These are phyloP conservation scores for Peterozyma toletana DNA, from an alignment of 805 yeast species.

Conservation along the genomic window DNA sequence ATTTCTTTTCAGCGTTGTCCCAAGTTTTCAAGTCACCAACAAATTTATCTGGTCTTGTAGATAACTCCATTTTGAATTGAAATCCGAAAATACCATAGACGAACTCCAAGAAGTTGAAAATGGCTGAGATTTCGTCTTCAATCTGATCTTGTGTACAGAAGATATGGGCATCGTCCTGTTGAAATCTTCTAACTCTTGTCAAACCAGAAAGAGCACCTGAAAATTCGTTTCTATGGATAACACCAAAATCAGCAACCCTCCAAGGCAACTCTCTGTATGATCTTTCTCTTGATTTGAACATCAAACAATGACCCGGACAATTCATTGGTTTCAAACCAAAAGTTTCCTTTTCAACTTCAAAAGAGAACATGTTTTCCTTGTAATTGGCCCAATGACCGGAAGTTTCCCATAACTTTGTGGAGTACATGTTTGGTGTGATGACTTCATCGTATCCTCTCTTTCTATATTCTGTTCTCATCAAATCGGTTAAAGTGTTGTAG, in stretches of 20 bases:
- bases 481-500: constrained; percentile 77
- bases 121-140: constrained; percentile 73
- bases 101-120: constrained; percentile 78
- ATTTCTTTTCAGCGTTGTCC: constrained; percentile 83
- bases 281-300: constrained; percentile 88
- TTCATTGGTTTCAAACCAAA: constrained; percentile 94
- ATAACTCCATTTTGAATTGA: constrained; percentile 92
- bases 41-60: constrained; percentile 95
- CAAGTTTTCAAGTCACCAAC: constrained; percentile 94
- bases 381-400: constrained; percentile 99
- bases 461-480: constrained; percentile 79
- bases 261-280: constrained; percentile 96
- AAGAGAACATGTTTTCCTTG: constrained; percentile 94
- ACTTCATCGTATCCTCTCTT: constrained; percentile 97
- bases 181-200: constrained; percentile 98
- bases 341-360: constrained; percentile 93
- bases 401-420: constrained; percentile 95
- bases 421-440: constrained; percentile 98
- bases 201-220: constrained; percentile 92
- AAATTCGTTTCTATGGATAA: constrained; percentile 92
- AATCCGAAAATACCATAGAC: constrained; percentile 91
- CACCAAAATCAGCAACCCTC: constrained; percentile 99
- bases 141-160: constrained; percentile 93
- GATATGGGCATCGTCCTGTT: constrained; percentile 98
- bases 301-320: constrained; percentile 88